Conservation (phyloP, 1,284 basidiomycete genomes). For the Sanghuangporus sanghuang region DNA sequence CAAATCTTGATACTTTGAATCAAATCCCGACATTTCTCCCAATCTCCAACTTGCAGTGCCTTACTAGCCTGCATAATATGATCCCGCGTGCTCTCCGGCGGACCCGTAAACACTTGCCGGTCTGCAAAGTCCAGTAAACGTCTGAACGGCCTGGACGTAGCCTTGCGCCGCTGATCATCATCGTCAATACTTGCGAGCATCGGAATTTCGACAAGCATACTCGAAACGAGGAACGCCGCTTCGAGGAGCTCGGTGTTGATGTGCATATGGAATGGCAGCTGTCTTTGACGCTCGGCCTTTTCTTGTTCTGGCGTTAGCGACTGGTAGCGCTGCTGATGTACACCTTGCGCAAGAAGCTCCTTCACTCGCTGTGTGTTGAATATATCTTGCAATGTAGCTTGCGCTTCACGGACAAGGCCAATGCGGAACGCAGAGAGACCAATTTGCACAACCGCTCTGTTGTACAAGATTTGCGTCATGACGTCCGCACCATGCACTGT, state of each 20-base stretch:
- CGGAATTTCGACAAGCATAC: constrained; percentile 98
- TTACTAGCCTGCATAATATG: constrained; percentile 99
- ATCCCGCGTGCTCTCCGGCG: constrained; percentile 97
- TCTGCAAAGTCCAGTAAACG: constrained; percentile 96
- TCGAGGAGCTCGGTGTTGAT: constrained; percentile 98
- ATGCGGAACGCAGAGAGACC: constrained; percentile 96
- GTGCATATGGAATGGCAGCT: constrained; percentile 99
- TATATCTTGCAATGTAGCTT: constrained; percentile 91
- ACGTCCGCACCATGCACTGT: constrained; percentile 95
- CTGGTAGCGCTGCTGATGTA: constrained; percentile 90
- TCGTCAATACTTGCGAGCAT: constrained; percentile 91
- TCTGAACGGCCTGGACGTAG: constrained; percentile 93
- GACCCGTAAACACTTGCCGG: constrained; percentile 96
- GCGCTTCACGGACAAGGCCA: constrained; percentile 92
- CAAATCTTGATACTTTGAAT: constrained; percentile 97
- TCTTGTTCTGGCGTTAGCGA: constrained; percentile 91
- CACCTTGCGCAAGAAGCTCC: constrained; percentile 95
- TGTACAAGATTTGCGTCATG: constrained; percentile 96
- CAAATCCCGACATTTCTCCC: constrained; percentile 92
- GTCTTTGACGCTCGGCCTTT: constrained; percentile 91
- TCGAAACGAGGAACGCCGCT: constrained; percentile 95
- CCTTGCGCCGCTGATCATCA: constrained; percentile 88
- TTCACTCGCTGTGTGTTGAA: constrained; percentile 95
- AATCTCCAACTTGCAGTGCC: constrained; percentile 94
- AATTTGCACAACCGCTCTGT: constrained; percentile 95